Percentiles rank a stretch among this genome's conserved stretches.
Conservation (phyloP, 164 flowering plant genomes). For the Warburgia ugandensis region DNA sequence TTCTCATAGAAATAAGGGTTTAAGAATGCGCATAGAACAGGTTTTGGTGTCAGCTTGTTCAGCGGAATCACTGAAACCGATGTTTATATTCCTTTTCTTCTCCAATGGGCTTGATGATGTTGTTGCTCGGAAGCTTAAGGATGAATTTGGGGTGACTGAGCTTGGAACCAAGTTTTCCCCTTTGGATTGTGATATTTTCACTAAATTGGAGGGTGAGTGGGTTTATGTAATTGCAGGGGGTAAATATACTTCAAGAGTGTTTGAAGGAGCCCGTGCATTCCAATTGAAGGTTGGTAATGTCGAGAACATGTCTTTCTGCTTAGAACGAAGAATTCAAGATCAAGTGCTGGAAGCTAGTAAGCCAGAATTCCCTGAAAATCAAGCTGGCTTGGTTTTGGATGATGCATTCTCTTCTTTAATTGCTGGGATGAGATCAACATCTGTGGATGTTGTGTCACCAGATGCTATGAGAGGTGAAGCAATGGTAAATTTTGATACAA, state of each 20-base stretch:
- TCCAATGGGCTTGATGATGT: slow-evolving; percentile 41
- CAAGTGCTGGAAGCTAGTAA: slow-evolving; percentile 6
- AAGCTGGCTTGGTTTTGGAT: slow-evolving; percentile 1
- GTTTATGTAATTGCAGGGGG: slow-evolving; percentile 26
- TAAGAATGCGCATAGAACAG: slow-evolving; percentile 36
- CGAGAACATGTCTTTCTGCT: slow-evolving; percentile 6
- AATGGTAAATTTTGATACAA: slow-evolving; percentile 79
- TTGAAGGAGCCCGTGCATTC: slow-evolving; percentile 32
- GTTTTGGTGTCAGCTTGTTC: slow-evolving; percentile 46
- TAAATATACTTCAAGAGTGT: slow-evolving; percentile 21
- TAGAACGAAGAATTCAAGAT: slow-evolving; percentile 5
- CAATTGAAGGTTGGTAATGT: slow-evolving; percentile 37
- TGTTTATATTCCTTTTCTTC: slow-evolving; percentile 65
- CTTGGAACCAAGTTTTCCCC: slow-evolving; percentile 23
- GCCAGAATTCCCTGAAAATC: slow-evolving; percentile 4
- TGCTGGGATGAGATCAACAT: slow-evolving; percentile 26
- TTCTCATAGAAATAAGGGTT: slow-evolving; percentile 36
- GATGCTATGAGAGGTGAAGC: slow-evolving; percentile 18
- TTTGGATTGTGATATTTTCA: slow-evolving; percentile 27
- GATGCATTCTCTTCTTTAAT: slow-evolving; percentile 39
- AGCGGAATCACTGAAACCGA: slow-evolving; percentile 40
- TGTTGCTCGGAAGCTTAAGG: slow-evolving; percentile 26
- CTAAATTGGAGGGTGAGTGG: slow-evolving; percentile 56
- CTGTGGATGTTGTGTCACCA: slow-evolving; percentile 13
- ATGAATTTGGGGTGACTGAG: slow-evolving; percentile 50